A percentile compares a stretch with the other conserved stretches of the same genome.
Evolutionary conservation across 1,139 yeast species (phyloP).

Genomic region (Candida glucosophila): DNA sequence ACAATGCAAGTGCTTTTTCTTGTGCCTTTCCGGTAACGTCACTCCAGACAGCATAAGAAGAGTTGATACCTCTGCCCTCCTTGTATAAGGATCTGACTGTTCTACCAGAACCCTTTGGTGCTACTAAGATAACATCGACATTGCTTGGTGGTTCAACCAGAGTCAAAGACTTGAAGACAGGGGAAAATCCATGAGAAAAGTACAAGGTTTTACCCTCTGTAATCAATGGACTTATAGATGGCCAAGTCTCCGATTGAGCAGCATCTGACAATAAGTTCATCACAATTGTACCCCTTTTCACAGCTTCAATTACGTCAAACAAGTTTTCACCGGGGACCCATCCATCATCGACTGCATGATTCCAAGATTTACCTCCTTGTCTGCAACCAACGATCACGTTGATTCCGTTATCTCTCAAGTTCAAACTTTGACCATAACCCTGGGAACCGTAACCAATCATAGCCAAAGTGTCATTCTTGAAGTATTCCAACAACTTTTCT

Average conservation of each 20-base stretch:
- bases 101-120: slow-evolving; percentile 99
- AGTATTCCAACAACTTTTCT: slow-evolving; percentile 90
- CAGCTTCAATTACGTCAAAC: slow-evolving; percentile 91
- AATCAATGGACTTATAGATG: slow-evolving; percentile 74
- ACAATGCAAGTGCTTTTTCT: slow-evolving; percentile 97
- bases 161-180: slow-evolving; percentile 96
- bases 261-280: slow-evolving; percentile 99
- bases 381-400: slow-evolving; percentile 98
- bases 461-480: slow-evolving; percentile 96
- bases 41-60: slow-evolving; percentile 98
- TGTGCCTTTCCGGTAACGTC: slow-evolving; percentile 98
- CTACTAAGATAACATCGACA: slow-evolving; percentile 95
- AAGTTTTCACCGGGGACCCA: slow-evolving; percentile 99
- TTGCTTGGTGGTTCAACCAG: slow-evolving; percentile 91
- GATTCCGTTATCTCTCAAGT: slow-evolving; percentile 97
- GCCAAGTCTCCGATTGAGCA: slow-evolving; percentile 99
- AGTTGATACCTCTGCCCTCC: slow-evolving; percentile 99
- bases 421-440: slow-evolving; percentile 99
- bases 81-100: slow-evolving; percentile 98
- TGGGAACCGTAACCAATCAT: slow-evolving; percentile 99
- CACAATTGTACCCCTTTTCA: slow-evolving; percentile 81
- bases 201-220: slow-evolving; percentile 96
- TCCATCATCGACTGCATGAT: slow-evolving; percentile 98
- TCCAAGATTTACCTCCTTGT: slow-evolving; percentile 98
- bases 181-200: slow-evolving; percentile 99